A percentile compares a stretch with the other conserved stretches of the same genome.
Conservation (phyloP, 495 filamentous ascomycete species). For the Cercophora samala region DNA sequence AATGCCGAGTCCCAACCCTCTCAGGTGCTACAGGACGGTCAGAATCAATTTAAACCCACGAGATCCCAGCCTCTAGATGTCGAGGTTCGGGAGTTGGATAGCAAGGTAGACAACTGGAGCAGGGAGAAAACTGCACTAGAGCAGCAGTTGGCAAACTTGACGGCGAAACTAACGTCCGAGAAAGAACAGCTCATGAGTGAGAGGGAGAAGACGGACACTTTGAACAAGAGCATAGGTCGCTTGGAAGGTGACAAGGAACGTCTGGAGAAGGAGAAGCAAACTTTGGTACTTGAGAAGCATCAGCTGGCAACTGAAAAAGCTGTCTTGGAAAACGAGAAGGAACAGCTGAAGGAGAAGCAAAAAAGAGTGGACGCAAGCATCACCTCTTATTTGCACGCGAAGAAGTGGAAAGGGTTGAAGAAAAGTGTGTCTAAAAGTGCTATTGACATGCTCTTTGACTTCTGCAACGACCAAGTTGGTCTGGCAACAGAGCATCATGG, state of each 20-base stretch:
- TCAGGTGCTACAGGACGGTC: not conserved
- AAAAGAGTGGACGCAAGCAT: not conserved
- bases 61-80: not conserved
- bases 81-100: not conserved
- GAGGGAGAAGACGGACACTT: not conserved
- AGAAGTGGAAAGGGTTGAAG: not conserved
- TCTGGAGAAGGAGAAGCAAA: not conserved
- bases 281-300: not conserved
- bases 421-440: not conserved
- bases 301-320: not conserved
- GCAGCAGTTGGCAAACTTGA: too few relatives aligned
- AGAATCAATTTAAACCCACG: not conserved
- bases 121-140: too few relatives aligned
- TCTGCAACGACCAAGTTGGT: not conserved
- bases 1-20: not conserved
- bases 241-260: not conserved
- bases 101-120: not conserved
- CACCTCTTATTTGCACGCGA: not conserved
- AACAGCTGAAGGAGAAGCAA: not conserved
- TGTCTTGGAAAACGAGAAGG: not conserved
- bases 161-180: not conserved
- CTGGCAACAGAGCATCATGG: too few relatives aligned
- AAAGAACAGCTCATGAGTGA: constrained; percentile 3
- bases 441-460: not conserved
- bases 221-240: not conserved